These are phyloP conservation scores for Neurospora discreta DNA, from an alignment of 495 filamentous ascomycete species.

Conservation along the genomic window DNA sequence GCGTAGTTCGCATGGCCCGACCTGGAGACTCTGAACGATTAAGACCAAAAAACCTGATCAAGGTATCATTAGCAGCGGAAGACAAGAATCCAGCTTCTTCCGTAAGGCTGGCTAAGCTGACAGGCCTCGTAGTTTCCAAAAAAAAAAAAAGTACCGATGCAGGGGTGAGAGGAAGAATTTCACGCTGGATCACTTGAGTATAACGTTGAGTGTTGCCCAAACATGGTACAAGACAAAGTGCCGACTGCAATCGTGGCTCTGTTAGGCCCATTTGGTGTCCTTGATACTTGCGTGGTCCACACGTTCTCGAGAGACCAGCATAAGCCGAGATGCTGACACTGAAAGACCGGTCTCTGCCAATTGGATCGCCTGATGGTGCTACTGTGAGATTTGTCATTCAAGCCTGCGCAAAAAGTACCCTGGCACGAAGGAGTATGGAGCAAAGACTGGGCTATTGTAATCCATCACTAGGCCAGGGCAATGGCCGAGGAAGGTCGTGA, in stretches of 20 bases:
- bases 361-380: not conserved
- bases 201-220: not conserved
- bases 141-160: not conserved
- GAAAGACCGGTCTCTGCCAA: not conserved
- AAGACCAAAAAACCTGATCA: not conserved
- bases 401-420: not conserved
- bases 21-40: not conserved
- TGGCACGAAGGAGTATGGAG: not conserved
- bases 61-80: not conserved
- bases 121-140: not conserved
- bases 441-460: not conserved
- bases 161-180: not conserved
- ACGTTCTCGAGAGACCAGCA: not conserved
- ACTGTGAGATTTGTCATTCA: not conserved
- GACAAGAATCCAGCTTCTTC: not conserved
- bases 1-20: not conserved
- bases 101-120: not conserved
- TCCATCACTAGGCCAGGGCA: not conserved
- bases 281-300: not conserved
- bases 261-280: not conserved
- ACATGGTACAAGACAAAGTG: not conserved
- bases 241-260: not conserved
- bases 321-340: not conserved
- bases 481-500: not conserved
- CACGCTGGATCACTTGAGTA: not conserved